These are phyloP conservation scores for Phytophthora quininea DNA, from an alignment of 352 stramenopile species.

Conservation along the genomic window DNA sequence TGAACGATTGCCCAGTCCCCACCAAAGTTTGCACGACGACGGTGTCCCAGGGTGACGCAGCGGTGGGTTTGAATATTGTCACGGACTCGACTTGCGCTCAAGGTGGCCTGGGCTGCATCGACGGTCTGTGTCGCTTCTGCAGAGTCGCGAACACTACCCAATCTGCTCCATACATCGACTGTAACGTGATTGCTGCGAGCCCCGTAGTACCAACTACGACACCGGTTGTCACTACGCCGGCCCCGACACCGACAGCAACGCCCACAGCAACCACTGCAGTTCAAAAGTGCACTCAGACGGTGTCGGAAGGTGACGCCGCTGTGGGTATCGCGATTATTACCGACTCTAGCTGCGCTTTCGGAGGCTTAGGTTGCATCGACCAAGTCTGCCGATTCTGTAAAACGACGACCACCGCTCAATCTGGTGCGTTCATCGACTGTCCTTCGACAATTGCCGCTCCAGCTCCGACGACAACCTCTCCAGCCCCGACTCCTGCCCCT, in stretches of 20 bases:
- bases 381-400: conserved; percentile 49
- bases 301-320: conserved; percentile 37
- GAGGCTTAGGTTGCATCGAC: conserved; percentile 40
- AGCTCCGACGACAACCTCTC: not conserved
- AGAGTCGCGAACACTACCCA: conserved; percentile 21
- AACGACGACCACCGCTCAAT: conserved; percentile 24
- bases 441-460: not conserved
- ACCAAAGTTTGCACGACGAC: conserved; percentile 19
- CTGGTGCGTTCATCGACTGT: conserved; percentile 30
- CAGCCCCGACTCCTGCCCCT: not conserved
- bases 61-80: conserved; percentile 32
- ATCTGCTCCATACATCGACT: conserved; percentile 27
- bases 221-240: conserved; percentile 6
- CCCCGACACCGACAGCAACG: conserved; percentile 7
- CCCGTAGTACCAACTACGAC: not conserved
- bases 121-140: conserved; percentile 45
- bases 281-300: conserved; percentile 25
- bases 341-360: conserved; percentile 26
- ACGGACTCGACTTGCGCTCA: conserved; percentile 30
- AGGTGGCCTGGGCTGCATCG: conserved; percentile 46
- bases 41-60: conserved; percentile 28
- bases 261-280: conserved; percentile 4
- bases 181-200: conserved; percentile 8
- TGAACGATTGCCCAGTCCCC: conserved; percentile 13
- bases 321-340: conserved; percentile 38